Evolutionary conservation across 768 basidiomycete species (phyloP), one percentile per base, ranked within the genome.

Genomic region (Piloderma croceum): DNA sequence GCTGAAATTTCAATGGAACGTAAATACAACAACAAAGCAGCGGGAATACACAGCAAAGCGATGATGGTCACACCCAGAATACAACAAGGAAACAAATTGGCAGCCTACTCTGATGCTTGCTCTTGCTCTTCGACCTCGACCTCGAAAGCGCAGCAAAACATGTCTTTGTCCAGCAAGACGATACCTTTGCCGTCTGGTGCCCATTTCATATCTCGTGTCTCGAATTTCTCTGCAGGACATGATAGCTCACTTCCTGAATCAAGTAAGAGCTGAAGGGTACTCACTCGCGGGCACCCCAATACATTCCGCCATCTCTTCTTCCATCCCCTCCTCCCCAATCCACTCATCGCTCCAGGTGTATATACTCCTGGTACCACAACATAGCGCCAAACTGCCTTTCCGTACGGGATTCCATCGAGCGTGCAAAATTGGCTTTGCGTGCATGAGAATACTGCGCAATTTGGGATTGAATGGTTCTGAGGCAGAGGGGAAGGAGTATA

Each of bases 331-430:
- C 33, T 78, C 78, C 21, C 69, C 71, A 12, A 78, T 61, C 84
- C 83, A 88, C 51, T 90, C 87, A 46, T 88, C 85, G 47, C 82
- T 87, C 88, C 88, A 91, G 6, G 71, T 76, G 58, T 83, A 87
- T 18, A 88, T 56, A 39, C 81, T 78, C 41, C 74, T 73, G 36
- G 61, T 72, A 9, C 81, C 82, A 49, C 81, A 85, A 47, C 83
- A 83, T 7, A 86, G 50, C 0, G 70, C 76, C 18, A 92, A 60
- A 38, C 68, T 79, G 5, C 84, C 86, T 52, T 76, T 75, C n/a
- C 83, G 76, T n/a, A 77, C 74, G 22, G 90, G 88, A 55, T 88
- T 91, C 91, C 92, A 93, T 35, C 70, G 68, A 5, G 81, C 85
- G 36, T 74, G 73, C 29, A 76, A 56, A 20, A 93, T 74, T 3